Base-by-base conservation (phyloP, 139 green algal species). In the Chlamydomonas asymmetrica region DNA sequence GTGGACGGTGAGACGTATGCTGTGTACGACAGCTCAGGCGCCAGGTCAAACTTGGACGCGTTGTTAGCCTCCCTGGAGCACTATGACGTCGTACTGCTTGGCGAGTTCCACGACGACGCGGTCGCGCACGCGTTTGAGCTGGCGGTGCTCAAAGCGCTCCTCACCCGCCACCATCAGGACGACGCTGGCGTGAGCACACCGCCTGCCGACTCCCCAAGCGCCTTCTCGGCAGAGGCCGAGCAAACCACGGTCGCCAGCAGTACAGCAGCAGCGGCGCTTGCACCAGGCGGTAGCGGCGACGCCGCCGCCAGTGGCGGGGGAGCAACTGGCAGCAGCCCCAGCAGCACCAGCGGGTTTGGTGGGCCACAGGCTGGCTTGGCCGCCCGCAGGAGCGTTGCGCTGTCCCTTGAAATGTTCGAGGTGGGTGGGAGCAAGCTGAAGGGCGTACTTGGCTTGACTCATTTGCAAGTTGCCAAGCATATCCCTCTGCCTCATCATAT, bases 371-470 rank as follows among this genome's bases (percentile, higher is more conserved):
- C 25, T n/a, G 66, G n/a, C 39, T 34, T 29, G 32, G 63, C 8
- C 18, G 37, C 39, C 49, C 54, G 54, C 59, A 41, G 71, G 41
- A 50, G 18, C 5, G 63, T 84, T 5, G 63, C 75, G 8, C 74
- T 90, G 7, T 81, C 73, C 49, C 43, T 90, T 29, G 85, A 88
- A 76, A 87, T 88, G 85, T 88, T 90, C 75, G 85, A 90, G 73
- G 40, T n/a, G n/a, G n/a, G n/a, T n/a, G n/a, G n/a, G n/a, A n/a
- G n/a, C n/a, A n/a, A n/a, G n/a, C n/a, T n/a, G n/a, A n/a, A n/a
- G n/a, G n/a, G n/a, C n/a, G n/a, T n/a, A n/a, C n/a, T n/a, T n/a
- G n/a, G n/a, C n/a, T n/a, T n/a, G n/a, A n/a, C n/a, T n/a, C n/a
- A n/a, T n/a, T n/a, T n/a, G n/a, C n/a, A n/a, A n/a, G n/a, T n/a